phyloP scores from a whole-genome alignment of 2,329 filamentous ascomycete species.

The Nemania abortiva region DNA sequence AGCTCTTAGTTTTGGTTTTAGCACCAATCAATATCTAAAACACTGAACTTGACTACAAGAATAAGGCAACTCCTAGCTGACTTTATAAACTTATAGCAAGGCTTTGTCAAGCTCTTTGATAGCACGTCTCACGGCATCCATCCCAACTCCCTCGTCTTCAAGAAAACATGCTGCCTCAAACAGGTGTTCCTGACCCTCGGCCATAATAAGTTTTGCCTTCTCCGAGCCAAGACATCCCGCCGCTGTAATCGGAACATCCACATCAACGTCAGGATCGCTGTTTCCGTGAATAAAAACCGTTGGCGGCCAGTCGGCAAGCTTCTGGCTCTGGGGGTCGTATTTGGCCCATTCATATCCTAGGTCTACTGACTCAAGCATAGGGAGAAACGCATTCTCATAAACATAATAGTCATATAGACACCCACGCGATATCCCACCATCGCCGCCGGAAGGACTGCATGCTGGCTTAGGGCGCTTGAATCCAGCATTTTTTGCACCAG shows the following conservation, averaged over 20 bases:
- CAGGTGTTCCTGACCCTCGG: constrained; percentile 6
- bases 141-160: constrained; percentile 3
- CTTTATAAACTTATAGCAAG: not conserved
- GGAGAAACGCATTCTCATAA: constrained; percentile 49
- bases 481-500: constrained; percentile 47
- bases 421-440: constrained; percentile 29
- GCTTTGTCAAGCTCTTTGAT: constrained; percentile 52
- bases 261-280: constrained; percentile 3
- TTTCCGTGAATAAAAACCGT: constrained; percentile 43
- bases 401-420: constrained; percentile 53
- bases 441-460: not conserved
- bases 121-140: constrained; percentile 10
- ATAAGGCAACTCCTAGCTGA: too few relatives aligned
- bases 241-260: not conserved
- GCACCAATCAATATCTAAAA: too few relatives aligned
- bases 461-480: constrained; percentile 32
- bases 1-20: too few relatives aligned
- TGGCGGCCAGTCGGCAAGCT: constrained; percentile 48
- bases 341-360: constrained; percentile 51
- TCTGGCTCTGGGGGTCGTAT: constrained; percentile 25
- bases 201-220: constrained; percentile 13
- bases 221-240: not conserved
- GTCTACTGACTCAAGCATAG: constrained; percentile 49
- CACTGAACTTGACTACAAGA: too few relatives aligned
- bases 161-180: constrained; percentile 13